Evolutionary conservation across 345 rosid genomes (phyloP).

Genomic region (Corchorus capsularis): DNA sequence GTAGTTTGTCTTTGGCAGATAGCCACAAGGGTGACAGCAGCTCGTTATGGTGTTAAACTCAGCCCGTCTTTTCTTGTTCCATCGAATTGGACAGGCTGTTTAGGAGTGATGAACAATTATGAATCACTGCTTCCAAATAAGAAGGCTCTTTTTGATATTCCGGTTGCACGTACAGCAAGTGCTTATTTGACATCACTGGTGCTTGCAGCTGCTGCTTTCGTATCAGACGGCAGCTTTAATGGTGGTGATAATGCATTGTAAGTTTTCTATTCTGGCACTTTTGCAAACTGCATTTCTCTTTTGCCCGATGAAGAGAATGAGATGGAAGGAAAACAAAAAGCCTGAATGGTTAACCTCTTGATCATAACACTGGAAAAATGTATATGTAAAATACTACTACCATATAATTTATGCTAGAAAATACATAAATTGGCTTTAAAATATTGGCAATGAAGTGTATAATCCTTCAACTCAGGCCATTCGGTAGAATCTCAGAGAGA

Average conservation of each 20-base stretch:
- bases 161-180: conserved; percentile 86
- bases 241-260: conserved; percentile 97
- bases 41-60: conserved; percentile 63
- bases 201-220: conserved; percentile 75
- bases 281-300: background rate
- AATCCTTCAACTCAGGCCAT: background rate
- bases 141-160: conserved; percentile 84
- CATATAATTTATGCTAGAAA: background rate
- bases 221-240: conserved; percentile 82
- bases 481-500: background rate
- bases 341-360: background rate
- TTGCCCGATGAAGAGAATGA: background rate
- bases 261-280: conserved; percentile 26
- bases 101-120: conserved; percentile 91
- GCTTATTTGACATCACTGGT: conserved; percentile 81
- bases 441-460: background rate
- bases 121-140: conserved; percentile 88
- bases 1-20: conserved; percentile 46
- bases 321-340: background rate
- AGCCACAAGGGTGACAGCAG: conserved; percentile 82
- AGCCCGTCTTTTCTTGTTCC: conserved; percentile 95
- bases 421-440: background rate
- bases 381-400: background rate
- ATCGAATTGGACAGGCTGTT: conserved; percentile 93
- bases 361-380: background rate